These are phyloP conservation scores for Aurinia saxatilis DNA, from an alignment of 345 rosid genomes.

Conservation along the genomic window DNA sequence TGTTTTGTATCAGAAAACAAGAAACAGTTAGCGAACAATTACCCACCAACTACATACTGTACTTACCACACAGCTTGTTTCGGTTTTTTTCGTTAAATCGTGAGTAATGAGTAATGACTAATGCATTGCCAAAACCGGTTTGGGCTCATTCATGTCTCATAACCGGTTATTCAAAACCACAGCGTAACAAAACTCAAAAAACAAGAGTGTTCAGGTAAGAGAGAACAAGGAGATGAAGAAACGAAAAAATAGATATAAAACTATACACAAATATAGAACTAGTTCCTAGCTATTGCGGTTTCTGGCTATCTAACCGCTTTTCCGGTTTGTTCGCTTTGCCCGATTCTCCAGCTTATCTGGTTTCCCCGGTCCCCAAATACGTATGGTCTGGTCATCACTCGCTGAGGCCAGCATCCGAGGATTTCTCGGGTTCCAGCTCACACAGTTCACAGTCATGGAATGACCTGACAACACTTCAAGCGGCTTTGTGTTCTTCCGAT, in stretches of 20 bases:
- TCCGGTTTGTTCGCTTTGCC: neutral
- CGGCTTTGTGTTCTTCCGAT: conserved; percentile 38
- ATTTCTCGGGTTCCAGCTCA: conserved; percentile 78
- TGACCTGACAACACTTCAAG: conserved; percentile 75
- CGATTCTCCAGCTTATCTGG: conserved; percentile 9
- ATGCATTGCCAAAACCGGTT: no score
- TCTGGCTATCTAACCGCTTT: conserved; percentile 14
- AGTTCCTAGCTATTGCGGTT: neutral
- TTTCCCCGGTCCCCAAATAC: conserved; percentile 64
- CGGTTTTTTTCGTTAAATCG: neutral
- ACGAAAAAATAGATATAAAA: conserved; percentile 6
- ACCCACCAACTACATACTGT: neutral
- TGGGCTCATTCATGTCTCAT: no score
- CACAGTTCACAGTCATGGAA: conserved; percentile 73
- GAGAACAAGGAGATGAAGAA: conserved; percentile 16
- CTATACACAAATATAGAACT: neutral
- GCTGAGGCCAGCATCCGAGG: conserved; percentile 80
- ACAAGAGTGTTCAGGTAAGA: conserved; percentile 24
- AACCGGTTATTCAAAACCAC: conserved; percentile 3
- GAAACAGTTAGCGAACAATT: neutral
- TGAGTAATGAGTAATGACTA: neutral
- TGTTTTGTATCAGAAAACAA: neutral
- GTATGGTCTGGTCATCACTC: conserved; percentile 72
- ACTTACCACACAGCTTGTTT: neutral
- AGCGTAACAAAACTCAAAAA: neutral